These are phyloP conservation scores for Rhodosporidiobolus odoratus DNA, from an alignment of 768 basidiomycete genomes.

Conservation along the genomic window DNA sequence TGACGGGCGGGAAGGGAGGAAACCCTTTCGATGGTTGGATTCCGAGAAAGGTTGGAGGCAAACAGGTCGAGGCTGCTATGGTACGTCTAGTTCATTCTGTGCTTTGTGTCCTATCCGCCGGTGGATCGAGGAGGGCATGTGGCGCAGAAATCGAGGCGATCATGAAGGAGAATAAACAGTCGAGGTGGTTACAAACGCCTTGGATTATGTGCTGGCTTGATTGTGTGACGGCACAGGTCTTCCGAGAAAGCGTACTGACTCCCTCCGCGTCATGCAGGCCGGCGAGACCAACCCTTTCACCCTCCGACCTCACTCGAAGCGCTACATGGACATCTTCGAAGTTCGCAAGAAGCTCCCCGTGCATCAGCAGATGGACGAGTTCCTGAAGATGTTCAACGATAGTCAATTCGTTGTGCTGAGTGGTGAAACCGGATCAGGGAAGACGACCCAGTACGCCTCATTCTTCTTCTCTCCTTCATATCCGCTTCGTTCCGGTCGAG, in stretches of 20 bases:
- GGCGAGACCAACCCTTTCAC: slow-evolving; percentile 84
- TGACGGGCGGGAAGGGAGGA: slow-evolving; percentile 42
- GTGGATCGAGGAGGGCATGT: neutral
- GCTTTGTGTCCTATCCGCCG: too few species aligned
- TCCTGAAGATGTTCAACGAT: slow-evolving; percentile 61
- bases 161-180: too few species aligned
- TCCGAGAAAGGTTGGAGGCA: slow-evolving; percentile 62
- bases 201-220: too few species aligned
- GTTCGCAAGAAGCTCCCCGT: slow-evolving; percentile 84
- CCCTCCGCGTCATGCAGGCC: slow-evolving; percentile 56
- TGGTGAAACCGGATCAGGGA: slow-evolving; percentile 91
- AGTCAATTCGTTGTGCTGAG: slow-evolving; percentile 84
- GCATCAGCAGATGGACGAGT: slow-evolving; percentile 84
- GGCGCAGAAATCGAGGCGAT: too few species aligned
- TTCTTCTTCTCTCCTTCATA: slow-evolving; percentile 1
- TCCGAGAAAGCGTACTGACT: neutral
- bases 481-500: neutral
- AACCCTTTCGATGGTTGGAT: slow-evolving; percentile 66
- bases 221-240: too few species aligned
- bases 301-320: slow-evolving; percentile 63
- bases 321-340: slow-evolving; percentile 81
- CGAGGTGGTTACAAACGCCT: too few species aligned
- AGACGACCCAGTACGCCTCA: slow-evolving; percentile 93
- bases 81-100: slow-evolving; percentile 56
- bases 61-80: slow-evolving; percentile 65